Conservation (phyloP, 768 basidiomycete genomes). For the Hygrocybe coccinea region DNA sequence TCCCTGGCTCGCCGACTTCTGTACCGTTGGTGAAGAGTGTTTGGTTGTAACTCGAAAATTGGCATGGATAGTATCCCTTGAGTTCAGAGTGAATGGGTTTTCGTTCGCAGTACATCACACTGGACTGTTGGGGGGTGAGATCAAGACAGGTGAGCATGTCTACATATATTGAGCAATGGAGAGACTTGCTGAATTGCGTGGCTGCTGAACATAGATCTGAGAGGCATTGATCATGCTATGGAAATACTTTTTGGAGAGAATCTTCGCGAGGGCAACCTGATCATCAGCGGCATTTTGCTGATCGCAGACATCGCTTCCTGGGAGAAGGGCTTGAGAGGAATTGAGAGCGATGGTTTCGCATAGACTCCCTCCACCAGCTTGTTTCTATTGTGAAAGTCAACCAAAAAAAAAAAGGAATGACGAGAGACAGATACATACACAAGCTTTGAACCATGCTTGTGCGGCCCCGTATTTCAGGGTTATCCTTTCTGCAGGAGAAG, state of each 20-base stretch:
- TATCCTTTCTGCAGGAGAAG: conserved; percentile 40
- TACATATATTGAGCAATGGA: not conserved
- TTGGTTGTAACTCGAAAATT: conserved; percentile 45
- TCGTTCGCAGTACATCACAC: conserved; percentile 50
- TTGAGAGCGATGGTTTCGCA: conserved; percentile 56
- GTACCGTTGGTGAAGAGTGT: conserved; percentile 42
- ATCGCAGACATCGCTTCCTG: conserved; percentile 47
- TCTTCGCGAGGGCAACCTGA: conserved; percentile 45
- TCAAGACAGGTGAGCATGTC: not conserved
- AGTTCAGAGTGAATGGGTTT: conserved; percentile 50
- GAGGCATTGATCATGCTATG: conserved; percentile 45
- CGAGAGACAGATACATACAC: conserved; percentile 36
- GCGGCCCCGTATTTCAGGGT: conserved; percentile 43
- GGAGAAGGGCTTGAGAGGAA: conserved; percentile 57
- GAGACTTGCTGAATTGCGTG: conserved; percentile 46
- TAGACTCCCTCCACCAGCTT: conserved; percentile 56
- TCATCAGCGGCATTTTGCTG: conserved; percentile 54
- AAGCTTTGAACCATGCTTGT: conserved; percentile 43
- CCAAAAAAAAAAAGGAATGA: conserved; percentile 1
- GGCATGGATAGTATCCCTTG: conserved; percentile 54
- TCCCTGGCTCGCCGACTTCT: conserved; percentile 41
- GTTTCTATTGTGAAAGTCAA: conserved; percentile 1
- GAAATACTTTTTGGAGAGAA: conserved; percentile 43
- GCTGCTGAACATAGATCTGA: conserved; percentile 54
- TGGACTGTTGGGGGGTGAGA: conserved; percentile 30